phyloP scores from a whole-genome alignment of 1,284 basidiomycete genomes.

The Anthracocystis setariae region DNA sequence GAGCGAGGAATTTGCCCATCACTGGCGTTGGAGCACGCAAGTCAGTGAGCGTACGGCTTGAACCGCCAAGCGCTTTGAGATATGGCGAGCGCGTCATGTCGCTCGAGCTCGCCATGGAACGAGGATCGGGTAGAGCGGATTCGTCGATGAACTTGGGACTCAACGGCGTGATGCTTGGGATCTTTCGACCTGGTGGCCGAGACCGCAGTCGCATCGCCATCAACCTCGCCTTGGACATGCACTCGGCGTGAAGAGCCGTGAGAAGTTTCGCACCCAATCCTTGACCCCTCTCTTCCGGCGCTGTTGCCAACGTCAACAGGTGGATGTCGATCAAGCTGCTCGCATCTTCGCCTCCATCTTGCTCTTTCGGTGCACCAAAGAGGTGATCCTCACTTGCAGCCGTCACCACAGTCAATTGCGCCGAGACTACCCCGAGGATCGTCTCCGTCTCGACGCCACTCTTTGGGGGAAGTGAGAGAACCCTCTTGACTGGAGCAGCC shows the following conservation, averaged over 20 bases:
- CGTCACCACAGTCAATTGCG: slow-evolving; percentile 29
- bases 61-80: not conserved
- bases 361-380: slow-evolving; percentile 1
- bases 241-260: slow-evolving; percentile 42
- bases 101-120: not conserved
- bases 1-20: slow-evolving; percentile 13
- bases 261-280: slow-evolving; percentile 56
- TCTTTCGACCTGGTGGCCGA: not conserved
- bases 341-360: slow-evolving; percentile 16
- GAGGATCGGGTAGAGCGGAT: not conserved
- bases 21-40: not conserved
- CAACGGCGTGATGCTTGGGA: slow-evolving; percentile 12
- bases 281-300: slow-evolving; percentile 52
- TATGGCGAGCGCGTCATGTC: not conserved
- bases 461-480: slow-evolving; percentile 48
- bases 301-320: slow-evolving; percentile 53
- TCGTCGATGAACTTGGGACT: slow-evolving; percentile 30
- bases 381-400: slow-evolving; percentile 24
- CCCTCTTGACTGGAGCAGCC: slow-evolving; percentile 46
- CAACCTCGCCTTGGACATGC: slow-evolving; percentile 24
- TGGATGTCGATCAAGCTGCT: slow-evolving; percentile 42
- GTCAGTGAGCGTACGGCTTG: not conserved
- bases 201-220: slow-evolving; percentile 26
- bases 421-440: slow-evolving; percentile 57
- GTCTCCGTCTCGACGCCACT: slow-evolving; percentile 42